Base-by-base conservation (phyloP, 192 early-diverging fungal genomes). In the Podila minutissima region DNA sequence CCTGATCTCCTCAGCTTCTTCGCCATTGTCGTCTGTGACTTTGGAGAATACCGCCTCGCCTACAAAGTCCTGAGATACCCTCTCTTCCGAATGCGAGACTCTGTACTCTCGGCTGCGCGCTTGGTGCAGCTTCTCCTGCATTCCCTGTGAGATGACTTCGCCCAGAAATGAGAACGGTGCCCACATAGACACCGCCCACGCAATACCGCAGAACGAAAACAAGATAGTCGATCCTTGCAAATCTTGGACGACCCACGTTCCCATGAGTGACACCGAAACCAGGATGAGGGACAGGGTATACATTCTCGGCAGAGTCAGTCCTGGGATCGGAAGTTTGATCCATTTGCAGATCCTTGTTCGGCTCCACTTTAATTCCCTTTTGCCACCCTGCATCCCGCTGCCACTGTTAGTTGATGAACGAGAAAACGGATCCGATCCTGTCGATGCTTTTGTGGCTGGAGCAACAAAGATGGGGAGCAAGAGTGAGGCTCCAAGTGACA, bases 111-210 rank as follows among this genome's bases (percentile, higher is more conserved):
- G 35, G 20, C 37, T 35, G 5, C 64, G 64, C 5, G 38, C 61
- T n/a, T 68, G 67, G n/a, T 71, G 62, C 26, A 53, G 63, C 20
- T 75, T 66, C 48, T 75, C 65, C 59, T 81, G 74, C 71, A 85
- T 82, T 37, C 67, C 55, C 41, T 83, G 84, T 17, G 87, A 73
- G 33, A 93, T 83, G 71, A 88, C 88, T 85, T 95, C 94, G 41
- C 96, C 96, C 38, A 99, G 78, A 22, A 99, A 85, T 0, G 95
- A 92, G 77, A 98, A 97, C 5, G 97, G 97, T 9, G 94, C 91
- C 97, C 97, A 99, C 86, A 93, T 91, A 19, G 89, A 86, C 19
- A 94, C 87, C 6, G 94, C 94, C 96, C 96, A 99, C 3, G 93
- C 86, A 46, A 97, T 77, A 7, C 98, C 96, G 57, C 90, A 89